Conservation (phyloP, 768 basidiomycete genomes). For the Steccherinum ochraceum region DNA sequence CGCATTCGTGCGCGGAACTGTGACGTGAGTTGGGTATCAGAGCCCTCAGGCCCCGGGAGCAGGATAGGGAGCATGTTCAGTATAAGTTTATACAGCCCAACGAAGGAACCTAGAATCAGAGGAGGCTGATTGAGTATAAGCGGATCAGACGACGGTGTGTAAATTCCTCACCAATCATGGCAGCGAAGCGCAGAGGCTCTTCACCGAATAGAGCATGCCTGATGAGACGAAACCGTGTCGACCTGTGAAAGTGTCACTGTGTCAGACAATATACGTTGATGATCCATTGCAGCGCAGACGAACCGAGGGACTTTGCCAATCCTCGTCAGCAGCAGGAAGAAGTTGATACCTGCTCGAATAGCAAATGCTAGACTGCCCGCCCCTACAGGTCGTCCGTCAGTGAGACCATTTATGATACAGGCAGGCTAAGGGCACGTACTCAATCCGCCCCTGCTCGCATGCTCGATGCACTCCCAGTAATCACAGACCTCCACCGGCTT, state of each 20-base stretch:
- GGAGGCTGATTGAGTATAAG: too few relatives aligned
- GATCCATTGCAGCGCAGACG: constrained; percentile 13
- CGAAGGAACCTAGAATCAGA: constrained; percentile 54
- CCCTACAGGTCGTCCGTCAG: constrained; percentile 35
- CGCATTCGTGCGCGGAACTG: constrained; percentile 11
- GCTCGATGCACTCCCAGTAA: constrained; percentile 58
- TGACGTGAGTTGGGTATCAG: constrained; percentile 17
- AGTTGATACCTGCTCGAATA: constrained; percentile 75
- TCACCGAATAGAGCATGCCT: constrained; percentile 78
- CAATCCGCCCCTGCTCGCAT: constrained; percentile 66
- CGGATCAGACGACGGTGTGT: too few relatives aligned
- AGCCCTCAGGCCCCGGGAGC: constrained; percentile 35
- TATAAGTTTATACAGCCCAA: constrained; percentile 69
- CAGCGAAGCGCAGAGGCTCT: constrained; percentile 80
- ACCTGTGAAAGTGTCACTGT: neutral
- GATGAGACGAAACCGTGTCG: constrained; percentile 60
- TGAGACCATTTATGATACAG: too few relatives aligned
- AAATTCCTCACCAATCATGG: constrained; percentile 78
- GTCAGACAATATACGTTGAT: neutral
- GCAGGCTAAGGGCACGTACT: constrained; percentile 56
- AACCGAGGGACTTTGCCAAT: constrained; percentile 65
- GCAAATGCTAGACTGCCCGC: constrained; percentile 75
- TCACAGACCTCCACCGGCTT: constrained; percentile 60
- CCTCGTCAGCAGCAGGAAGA: constrained; percentile 70
- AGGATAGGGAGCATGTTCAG: constrained; percentile 72